phyloP scores from a whole-genome alignment of 2,329 filamentous ascomycete genomes.

The Kalmusia sp. region DNA sequence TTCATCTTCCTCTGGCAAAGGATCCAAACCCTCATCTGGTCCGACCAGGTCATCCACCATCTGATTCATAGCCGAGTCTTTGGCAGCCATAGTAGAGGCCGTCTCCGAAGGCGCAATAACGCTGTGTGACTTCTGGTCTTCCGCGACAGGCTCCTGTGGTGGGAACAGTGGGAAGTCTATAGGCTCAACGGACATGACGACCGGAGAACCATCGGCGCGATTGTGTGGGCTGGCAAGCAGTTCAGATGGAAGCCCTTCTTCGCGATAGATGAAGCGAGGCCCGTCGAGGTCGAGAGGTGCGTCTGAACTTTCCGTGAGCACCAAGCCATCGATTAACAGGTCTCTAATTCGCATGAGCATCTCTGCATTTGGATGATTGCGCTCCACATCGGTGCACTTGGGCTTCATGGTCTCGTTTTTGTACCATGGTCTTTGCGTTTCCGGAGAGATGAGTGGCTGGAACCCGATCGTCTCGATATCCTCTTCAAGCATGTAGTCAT shows the following conservation, averaged over 20 bases:
- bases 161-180: constrained; percentile 48
- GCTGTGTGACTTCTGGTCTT: constrained; percentile 45
- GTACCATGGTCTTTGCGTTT: constrained; percentile 61
- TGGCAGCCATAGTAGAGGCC: constrained; percentile 52
- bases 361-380: constrained; percentile 66
- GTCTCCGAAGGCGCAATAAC: constrained; percentile 53
- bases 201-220: constrained; percentile 49
- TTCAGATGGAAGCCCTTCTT: constrained; percentile 60
- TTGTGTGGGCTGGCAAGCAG: constrained; percentile 54
- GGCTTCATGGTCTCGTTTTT: constrained; percentile 57
- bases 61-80: constrained; percentile 59
- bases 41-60: constrained; percentile 66
- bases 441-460: constrained; percentile 62
- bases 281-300: constrained; percentile 58
- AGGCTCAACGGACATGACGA: constrained; percentile 43
- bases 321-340: constrained; percentile 67
- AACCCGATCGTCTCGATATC: constrained; percentile 73
- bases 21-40: constrained; percentile 49
- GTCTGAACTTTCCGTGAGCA: constrained; percentile 60
- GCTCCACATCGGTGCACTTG: constrained; percentile 61
- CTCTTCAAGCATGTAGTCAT: constrained; percentile 71
- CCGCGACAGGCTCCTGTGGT: constrained; percentile 31
- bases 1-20: constrained; percentile 51
- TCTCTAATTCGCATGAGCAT: constrained; percentile 72
- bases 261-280: constrained; percentile 60